Evolutionary conservation across 2,329 filamentous ascomycete genomes (phyloP), one percentile per base, ranked within the genome.

Genomic region (Sporothrix pallida): DNA sequence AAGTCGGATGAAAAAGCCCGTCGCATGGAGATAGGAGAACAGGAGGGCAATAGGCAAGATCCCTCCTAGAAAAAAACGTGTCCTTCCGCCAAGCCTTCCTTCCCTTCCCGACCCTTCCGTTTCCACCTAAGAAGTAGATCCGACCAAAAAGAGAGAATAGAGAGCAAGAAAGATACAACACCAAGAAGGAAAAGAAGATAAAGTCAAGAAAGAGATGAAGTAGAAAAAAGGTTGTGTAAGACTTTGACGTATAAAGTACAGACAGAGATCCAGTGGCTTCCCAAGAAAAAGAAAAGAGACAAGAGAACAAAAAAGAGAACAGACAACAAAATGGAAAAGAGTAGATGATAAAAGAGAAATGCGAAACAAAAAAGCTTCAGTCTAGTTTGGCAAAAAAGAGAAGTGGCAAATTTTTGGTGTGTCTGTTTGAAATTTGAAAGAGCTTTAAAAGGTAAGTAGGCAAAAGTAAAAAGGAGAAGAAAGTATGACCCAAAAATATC

Each of bases 81-180:
- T 48, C 62, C 62, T 67, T 67, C 42, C n/a, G 62, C 62, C 20
- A 26, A 48, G 62, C 62, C 42, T 26, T 26, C 12, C n/a, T 7
- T 26, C 17, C 10, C 42, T 23, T 9, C 26, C 62, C 62, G 42
- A 67, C n/a, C 42, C 42, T 48, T 67, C 42, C 20, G 62, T 67
- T 37, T 67, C 62, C 42, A 65, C 37, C 60, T 23, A 23, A 15
- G 17, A 20, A 13, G n/a, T n/a, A 17, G 6, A 52, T n/a, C 62
- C 62, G 62, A 20, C 62, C 62, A 26, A 65, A 74, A 62, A 54
- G n/a, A 71, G 31, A 37, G 26, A 46, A 73, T 9, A 60, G 37
- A 44, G 50, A 17, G 65, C 5, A 70, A 37, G 7, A 60, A 26
- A 72, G 50, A 31, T 48, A 52, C 15, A 5, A 68, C 26, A 68